Conservation (phyloP, 2,329 filamentous ascomycete genomes). For the Fusarium odoratissimum region DNA sequence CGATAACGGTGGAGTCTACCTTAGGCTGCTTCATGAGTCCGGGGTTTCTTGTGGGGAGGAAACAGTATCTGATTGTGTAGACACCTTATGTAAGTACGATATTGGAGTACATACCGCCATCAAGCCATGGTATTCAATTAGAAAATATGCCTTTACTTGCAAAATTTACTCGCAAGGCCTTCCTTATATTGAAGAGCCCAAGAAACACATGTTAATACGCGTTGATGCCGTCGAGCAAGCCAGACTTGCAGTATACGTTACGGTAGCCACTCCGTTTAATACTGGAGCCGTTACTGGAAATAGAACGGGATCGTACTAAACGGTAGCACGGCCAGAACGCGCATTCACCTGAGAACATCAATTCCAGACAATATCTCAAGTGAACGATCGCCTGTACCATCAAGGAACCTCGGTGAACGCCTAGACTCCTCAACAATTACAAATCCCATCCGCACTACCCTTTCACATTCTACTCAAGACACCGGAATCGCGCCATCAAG, state of each 20-base stretch:
- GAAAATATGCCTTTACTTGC: neutral
- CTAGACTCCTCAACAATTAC: neutral
- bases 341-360: constrained; percentile 35
- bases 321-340: constrained; percentile 29
- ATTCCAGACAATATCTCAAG: constrained; percentile 29
- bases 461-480: neutral
- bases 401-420: constrained; percentile 3
- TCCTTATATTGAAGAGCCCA: neutral
- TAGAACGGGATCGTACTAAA: constrained; percentile 16
- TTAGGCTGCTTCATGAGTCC: neutral
- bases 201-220: neutral
- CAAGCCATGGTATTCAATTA: neutral
- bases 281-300: constrained; percentile 13
- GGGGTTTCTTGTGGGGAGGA: constrained; percentile 23
- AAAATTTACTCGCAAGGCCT: neutral
- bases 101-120: neutral
- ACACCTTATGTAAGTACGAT: neutral
- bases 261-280: constrained; percentile 15
- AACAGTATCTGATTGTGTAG: neutral
- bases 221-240: neutral
- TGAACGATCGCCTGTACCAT: constrained; percentile 7
- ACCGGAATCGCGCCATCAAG: constrained; percentile 5
- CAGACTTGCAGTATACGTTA: neutral
- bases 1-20: constrained; percentile 38
- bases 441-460: neutral